These are phyloP conservation scores for Amanita fuliginea DNA, from an alignment of 768 basidiomycete genomes.

Conservation along the genomic window DNA sequence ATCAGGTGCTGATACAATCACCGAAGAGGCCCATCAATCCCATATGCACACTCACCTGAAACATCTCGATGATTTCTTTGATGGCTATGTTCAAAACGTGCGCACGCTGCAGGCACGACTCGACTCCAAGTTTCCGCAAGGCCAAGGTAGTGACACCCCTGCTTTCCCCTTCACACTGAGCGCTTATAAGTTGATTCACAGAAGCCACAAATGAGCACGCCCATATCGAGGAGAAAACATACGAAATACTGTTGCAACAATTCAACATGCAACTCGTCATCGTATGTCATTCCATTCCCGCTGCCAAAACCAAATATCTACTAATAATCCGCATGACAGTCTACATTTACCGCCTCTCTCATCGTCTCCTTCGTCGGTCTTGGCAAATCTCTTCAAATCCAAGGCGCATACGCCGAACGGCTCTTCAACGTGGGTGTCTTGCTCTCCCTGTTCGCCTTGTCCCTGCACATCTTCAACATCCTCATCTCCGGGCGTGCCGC, in stretches of 20 bases:
- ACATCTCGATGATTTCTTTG: slow-evolving; percentile 17
- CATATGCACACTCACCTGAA: slow-evolving; percentile 13
- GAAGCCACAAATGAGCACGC: background rate
- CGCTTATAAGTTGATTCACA: background rate
- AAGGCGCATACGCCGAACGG: slow-evolving; percentile 9
- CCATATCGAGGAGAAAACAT: slow-evolving; percentile 7
- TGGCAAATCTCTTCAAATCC: slow-evolving; percentile 13
- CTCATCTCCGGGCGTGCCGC: slow-evolving; percentile 19
- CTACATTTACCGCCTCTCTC: slow-evolving; percentile 19
- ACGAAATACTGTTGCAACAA: slow-evolving; percentile 14
- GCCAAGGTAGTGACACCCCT: background rate
- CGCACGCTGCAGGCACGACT: slow-evolving; percentile 14
- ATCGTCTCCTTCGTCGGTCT: slow-evolving; percentile 18
- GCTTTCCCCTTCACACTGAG: background rate
- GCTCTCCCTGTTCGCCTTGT: slow-evolving; percentile 20
- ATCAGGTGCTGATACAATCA: background rate
- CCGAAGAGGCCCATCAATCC: background rate
- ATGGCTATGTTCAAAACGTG: slow-evolving; percentile 16
- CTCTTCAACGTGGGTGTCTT: slow-evolving; percentile 20
- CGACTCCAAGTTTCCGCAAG: background rate
- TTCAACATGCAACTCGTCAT: slow-evolving; percentile 20
- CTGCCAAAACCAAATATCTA: background rate
- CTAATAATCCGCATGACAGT: slow-evolving; percentile 11
- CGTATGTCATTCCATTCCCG: slow-evolving; percentile 9
- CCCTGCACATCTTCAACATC: slow-evolving; percentile 20